These are phyloP conservation scores for Musa acuminata DNA, from an alignment of 176 grass and related monocot species.

Conservation along the genomic window DNA sequence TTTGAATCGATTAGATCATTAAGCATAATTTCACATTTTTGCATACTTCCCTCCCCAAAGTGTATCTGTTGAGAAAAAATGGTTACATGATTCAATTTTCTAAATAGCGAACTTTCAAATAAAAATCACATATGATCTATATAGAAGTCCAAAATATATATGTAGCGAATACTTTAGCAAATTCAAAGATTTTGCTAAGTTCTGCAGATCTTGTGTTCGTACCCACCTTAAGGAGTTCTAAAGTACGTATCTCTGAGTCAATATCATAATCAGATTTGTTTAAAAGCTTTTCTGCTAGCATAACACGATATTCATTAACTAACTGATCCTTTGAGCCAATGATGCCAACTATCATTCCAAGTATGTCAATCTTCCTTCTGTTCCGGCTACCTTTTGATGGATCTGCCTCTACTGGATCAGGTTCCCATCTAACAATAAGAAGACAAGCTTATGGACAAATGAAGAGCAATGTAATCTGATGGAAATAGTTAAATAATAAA, in stretches of 20 bases:
- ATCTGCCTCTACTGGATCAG: conserved; percentile 83
- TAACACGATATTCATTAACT: conserved; percentile 92
- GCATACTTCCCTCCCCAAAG: conserved; percentile 96
- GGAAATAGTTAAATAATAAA: conserved; percentile 3
- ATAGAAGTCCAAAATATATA: not conserved
- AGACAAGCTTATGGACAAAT: not conserved
- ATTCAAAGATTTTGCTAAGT: not conserved
- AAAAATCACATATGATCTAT: conserved; percentile 2
- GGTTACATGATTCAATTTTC: not conserved
- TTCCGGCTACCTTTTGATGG: conserved; percentile 83
- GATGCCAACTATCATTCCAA: conserved; percentile 91
- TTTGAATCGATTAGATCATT: conserved; percentile 98
- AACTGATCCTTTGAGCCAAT: conserved; percentile 96
- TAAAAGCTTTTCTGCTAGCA: conserved; percentile 93
- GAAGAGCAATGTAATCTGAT: not conserved
- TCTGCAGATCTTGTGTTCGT: not conserved
- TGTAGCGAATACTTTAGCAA: not conserved
- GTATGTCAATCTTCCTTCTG: conserved; percentile 93
- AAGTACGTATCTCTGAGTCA: conserved; percentile 93
- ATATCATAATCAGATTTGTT: conserved; percentile 97
- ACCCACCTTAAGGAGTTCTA: conserved; percentile 93
- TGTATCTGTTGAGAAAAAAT: conserved; percentile 65
- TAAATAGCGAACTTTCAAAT: not conserved
- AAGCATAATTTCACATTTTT: conserved; percentile 99
- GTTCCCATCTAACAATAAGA: conserved; percentile 61